A percentile compares a stretch with the other conserved stretches of the same genome.
These are phyloP conservation scores for Paracamarosporium sp. DNA, from an alignment of 2,329 filamentous ascomycete species.

Conservation along the genomic window DNA sequence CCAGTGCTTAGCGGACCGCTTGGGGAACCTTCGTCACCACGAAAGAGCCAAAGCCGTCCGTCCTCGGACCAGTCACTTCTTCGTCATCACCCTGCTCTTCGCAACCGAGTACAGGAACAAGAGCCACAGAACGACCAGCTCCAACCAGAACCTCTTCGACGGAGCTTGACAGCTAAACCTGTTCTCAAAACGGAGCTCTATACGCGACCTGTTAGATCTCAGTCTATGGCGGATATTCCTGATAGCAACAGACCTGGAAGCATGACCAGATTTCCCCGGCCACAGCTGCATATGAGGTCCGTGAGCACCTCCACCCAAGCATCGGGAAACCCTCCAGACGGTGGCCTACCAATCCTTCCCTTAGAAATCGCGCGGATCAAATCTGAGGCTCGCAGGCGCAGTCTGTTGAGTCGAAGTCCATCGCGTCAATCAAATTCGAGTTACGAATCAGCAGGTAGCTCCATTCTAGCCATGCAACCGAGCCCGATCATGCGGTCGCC, in stretches of 20 bases:
- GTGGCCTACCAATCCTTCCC: slow-evolving; percentile 53
- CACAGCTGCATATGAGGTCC: slow-evolving; percentile 31
- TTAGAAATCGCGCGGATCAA: slow-evolving; percentile 37
- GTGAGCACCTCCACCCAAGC: slow-evolving; percentile 31
- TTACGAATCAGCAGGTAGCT: slow-evolving; percentile 49
- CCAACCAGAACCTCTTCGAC: slow-evolving; percentile 12
- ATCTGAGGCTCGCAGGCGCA: slow-evolving; percentile 25
- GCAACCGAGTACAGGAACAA: slow-evolving; percentile 16
- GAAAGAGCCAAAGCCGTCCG: slow-evolving; percentile 24
- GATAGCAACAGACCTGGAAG: slow-evolving; percentile 5
- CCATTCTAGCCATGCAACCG: slow-evolving; percentile 46
- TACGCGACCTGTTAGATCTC: slow-evolving; percentile 30
- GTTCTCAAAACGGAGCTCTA: slow-evolving; percentile 13
- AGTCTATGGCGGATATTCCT: slow-evolving; percentile 31
- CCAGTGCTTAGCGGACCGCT: slow-evolving; percentile 24
- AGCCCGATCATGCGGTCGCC: slow-evolving; percentile 42
- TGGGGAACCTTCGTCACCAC: slow-evolving; percentile 16
- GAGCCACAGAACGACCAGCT: neutral
- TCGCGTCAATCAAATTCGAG: slow-evolving; percentile 50
- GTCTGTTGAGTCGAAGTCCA: slow-evolving; percentile 36
- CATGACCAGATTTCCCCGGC: slow-evolving; percentile 17
- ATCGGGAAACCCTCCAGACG: slow-evolving; percentile 48
- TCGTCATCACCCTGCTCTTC: slow-evolving; percentile 36
- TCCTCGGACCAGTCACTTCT: slow-evolving; percentile 36
- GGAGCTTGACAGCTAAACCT: slow-evolving; percentile 18